Percentiles rank a stretch among this genome's conserved stretches.
Conservation (phyloP, 192 early-diverging fungal genomes). For the Funneliformis geosporum region DNA sequence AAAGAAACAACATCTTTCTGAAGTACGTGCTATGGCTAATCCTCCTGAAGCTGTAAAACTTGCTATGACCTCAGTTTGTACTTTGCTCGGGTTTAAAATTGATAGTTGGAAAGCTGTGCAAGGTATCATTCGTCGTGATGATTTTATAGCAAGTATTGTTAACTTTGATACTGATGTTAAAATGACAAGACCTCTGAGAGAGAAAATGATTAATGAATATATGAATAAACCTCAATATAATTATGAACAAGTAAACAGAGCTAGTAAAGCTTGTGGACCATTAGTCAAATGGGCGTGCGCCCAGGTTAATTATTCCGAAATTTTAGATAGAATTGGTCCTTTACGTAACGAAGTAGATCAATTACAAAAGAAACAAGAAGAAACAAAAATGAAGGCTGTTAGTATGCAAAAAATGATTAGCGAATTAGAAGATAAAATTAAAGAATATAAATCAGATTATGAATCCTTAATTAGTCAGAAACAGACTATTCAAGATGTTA, state of each 20-base stretch:
- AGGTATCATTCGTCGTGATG: conserved; percentile 86
- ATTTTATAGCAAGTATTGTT: conserved; percentile 97
- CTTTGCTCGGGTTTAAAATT: conserved; percentile 81
- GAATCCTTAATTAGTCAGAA: conserved; percentile 93
- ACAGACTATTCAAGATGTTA: conserved; percentile 86
- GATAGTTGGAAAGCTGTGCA: conserved; percentile 94
- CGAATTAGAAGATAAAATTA: conserved; percentile 87
- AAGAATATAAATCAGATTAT: conserved; percentile 95
- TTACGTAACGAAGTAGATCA: conserved; percentile 88
- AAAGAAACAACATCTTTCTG: conserved; percentile 95
- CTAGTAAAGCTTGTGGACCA: conserved; percentile 98
- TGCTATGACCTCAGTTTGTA: conserved; percentile 97
- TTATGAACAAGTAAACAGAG: conserved; percentile 95
- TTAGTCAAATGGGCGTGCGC: conserved; percentile 98
- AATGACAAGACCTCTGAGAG: conserved; percentile 75
- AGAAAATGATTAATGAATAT: conserved; percentile 78
- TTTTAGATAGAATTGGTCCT: conserved; percentile 93
- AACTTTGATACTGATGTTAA: conserved; percentile 89
- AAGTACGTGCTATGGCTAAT: conserved; percentile 95
- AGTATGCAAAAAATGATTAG: conserved; percentile 77
- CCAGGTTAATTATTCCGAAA: conserved; percentile 91
- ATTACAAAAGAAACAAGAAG: conserved; percentile 77
- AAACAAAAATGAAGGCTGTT: conserved; percentile 68
- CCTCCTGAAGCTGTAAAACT: conserved; percentile 95
- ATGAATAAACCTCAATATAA: conserved; percentile 85